These are phyloP conservation scores for Colletotrichum cordylinicola DNA, from an alignment of 2,329 filamentous ascomycete species.

Conservation along the genomic window DNA sequence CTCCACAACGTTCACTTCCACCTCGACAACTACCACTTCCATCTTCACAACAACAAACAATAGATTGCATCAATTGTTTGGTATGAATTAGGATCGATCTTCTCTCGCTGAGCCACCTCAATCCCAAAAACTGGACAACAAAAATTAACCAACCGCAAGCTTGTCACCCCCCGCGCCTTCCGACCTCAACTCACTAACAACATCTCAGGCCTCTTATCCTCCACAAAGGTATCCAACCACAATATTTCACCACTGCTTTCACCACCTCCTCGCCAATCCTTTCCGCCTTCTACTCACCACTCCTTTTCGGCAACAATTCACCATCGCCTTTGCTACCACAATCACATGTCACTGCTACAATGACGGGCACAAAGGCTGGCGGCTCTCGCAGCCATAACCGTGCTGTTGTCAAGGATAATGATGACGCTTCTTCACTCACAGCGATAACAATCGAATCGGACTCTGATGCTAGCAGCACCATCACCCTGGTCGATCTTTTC, in stretches of 20 bases:
- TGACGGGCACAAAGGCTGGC: neutral
- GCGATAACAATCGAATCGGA: neutral
- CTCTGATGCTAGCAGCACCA: neutral
- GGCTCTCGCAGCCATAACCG: neutral
- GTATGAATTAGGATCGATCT: neutral
- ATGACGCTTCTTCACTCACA: neutral
- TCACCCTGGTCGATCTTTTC: conserved; percentile 11
- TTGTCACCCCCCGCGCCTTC: neutral
- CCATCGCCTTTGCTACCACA: neutral
- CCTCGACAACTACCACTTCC: neutral
- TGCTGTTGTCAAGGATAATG: neutral
- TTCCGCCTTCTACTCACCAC: neutral
- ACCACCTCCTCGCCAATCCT: neutral
- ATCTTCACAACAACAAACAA: neutral
- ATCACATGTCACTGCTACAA: neutral
- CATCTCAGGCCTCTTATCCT: neutral
- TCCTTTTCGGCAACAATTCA: neutral
- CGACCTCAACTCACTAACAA: neutral
- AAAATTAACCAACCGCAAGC: neutral
- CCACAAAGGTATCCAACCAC: neutral
- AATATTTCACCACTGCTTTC: neutral
- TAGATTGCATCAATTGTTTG: neutral
- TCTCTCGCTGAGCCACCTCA: neutral
- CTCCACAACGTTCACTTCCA: neutral
- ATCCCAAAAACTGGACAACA: neutral